Evolutionary conservation across 768 basidiomycete genomes (phyloP), one percentile per base, ranked within the genome.

Genomic region (Russula abietina): DNA sequence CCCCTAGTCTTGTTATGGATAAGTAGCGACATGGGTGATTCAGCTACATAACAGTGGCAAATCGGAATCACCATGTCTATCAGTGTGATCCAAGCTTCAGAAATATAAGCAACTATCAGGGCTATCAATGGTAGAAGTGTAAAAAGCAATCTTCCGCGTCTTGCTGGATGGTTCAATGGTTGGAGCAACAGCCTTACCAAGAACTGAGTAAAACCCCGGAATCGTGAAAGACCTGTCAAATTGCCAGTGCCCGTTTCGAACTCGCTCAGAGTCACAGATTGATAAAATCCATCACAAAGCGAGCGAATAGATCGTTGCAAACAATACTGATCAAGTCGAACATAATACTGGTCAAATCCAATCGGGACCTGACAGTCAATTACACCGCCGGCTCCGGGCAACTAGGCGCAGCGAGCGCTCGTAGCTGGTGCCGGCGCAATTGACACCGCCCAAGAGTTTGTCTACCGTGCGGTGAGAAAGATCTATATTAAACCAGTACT

Each of bases 401-500:
- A 41, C 32, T 19, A 33, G 16, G 39, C 32, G 22, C 38, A 32
- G 30, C 17, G n/a, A 57, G 22, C 30, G 17, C 33, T 36, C 30
- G 33, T 0, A 17, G 36, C 17, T 57, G 6, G 52, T 48, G 36
- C 12, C 0, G 12, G 48, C 32, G 55, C 41, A 14, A 51, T 55
- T 38, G 48, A 64, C 22, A 46, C 46, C 28, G 28, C 28, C 28
- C 28, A 30, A 30, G 5, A 30, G 28, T 30, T 30, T 30, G 28
- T 30, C 28, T 2, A 30, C 28, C 54, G 55, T 60, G 62, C 30
- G 46, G 48, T 55, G 41, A 56, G 46, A 60, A 55, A 64, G 32
- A n/a, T 48, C n/a, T 60, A 30, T 59, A 38, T 55, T 60, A 55
- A 43, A 14, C 45, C 45, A 49, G 39, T 16, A 32, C 39, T 41